Percentiles rank a stretch among this genome's conserved stretches.
phyloP scores from a whole-genome alignment of 768 basidiomycete species.

The Scleroderma citrinum region DNA sequence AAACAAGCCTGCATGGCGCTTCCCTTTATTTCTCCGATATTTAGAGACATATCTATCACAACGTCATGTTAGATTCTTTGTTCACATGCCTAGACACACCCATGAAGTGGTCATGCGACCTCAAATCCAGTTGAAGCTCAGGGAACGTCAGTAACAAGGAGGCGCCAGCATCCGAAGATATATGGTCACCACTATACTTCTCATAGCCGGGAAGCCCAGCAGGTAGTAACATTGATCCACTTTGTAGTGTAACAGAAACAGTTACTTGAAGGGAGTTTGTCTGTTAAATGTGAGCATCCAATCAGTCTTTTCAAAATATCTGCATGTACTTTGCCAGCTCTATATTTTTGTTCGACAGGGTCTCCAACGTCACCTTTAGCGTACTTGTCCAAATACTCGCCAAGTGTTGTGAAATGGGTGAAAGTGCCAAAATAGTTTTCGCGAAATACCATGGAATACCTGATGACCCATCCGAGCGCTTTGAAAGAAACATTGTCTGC shows the following conservation, averaged over 20 bases:
- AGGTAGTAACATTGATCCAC: conserved; percentile 57
- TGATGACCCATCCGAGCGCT: conserved; percentile 80
- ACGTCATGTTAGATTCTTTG: conserved; percentile 7
- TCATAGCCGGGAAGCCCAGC: conserved; percentile 63
- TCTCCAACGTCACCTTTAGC: conserved; percentile 64
- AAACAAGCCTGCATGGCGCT: conserved; percentile 42
- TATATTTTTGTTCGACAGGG: conserved; percentile 73
- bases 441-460: conserved; percentile 81
- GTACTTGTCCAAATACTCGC: conserved; percentile 76
- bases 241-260: conserved; percentile 46
- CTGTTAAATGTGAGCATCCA: conserved; percentile 33
- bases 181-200: conserved; percentile 13
- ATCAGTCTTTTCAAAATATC: conserved; percentile 4
- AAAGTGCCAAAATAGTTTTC: conserved; percentile 95
- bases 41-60: conserved; percentile 67
- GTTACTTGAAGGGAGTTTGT: conserved; percentile 79
- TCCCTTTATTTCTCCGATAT: conserved; percentile 56
- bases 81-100: conserved; percentile 38
- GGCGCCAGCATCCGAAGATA: conserved; percentile 38
- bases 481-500: conserved; percentile 53
- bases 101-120: conserved; percentile 86
- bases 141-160: conserved; percentile 56
- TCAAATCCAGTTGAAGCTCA: conserved; percentile 66
- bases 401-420: conserved; percentile 85
- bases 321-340: conserved; percentile 61